Evolutionary conservation across 1,284 basidiomycete genomes (phyloP).

Genomic region (Sanghuangporus sanghuang): DNA sequence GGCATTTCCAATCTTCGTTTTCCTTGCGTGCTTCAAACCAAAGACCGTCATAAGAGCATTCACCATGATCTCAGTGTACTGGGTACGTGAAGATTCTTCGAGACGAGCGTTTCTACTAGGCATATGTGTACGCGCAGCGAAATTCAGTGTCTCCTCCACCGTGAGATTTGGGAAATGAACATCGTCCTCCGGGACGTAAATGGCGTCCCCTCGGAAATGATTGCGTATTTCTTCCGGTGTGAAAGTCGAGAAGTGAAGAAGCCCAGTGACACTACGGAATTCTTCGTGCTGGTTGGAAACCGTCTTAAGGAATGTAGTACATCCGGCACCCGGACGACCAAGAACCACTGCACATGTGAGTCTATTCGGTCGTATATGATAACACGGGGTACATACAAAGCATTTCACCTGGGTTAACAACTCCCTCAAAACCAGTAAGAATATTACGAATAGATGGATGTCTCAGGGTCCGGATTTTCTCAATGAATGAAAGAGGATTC

Average conservation of each 20-base stretch:
- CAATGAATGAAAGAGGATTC: constrained; percentile 19
- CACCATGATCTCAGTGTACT: constrained; percentile 28
- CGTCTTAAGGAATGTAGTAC: constrained; percentile 37
- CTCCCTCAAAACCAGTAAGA: constrained; percentile 29
- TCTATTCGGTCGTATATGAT: background rate
- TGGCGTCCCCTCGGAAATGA: constrained; percentile 24
- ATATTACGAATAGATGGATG: constrained; percentile 25
- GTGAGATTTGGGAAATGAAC: constrained; percentile 36
- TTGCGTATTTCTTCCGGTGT: constrained; percentile 19
- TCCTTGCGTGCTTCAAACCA: constrained; percentile 36
- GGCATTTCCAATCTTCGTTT: constrained; percentile 42
- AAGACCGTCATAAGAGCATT: constrained; percentile 37
- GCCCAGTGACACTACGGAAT: constrained; percentile 31
- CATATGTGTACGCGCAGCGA: constrained; percentile 25
- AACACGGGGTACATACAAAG: constrained; percentile 20
- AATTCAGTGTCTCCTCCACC: constrained; percentile 27
- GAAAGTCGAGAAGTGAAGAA: constrained; percentile 33
- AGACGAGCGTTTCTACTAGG: constrained; percentile 22
- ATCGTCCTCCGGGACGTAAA: constrained; percentile 27
- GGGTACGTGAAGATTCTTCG: constrained; percentile 25
- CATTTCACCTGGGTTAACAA: constrained; percentile 36
- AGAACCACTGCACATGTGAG: constrained; percentile 27
- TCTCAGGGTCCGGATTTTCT: constrained; percentile 15
- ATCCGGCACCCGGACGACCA: constrained; percentile 37
- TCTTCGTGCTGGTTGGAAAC: constrained; percentile 34